Evolutionary conservation across 2,329 filamentous ascomycete species (phyloP).

Genomic region (Fusarium circinatum): DNA sequence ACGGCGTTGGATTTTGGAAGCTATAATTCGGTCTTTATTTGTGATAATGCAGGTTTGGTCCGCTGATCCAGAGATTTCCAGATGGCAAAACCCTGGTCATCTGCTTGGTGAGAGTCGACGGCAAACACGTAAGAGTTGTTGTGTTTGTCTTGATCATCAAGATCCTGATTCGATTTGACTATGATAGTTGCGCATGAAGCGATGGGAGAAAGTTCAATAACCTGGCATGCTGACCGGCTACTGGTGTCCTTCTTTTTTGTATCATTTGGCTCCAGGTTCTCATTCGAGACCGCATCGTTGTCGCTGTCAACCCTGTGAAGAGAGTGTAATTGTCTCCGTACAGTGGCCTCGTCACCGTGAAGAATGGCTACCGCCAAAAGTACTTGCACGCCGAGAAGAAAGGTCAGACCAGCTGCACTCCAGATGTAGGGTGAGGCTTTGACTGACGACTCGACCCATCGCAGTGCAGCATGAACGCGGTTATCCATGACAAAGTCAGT

Average conservation of each 20-base stretch:
- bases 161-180: background rate
- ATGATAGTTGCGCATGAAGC: background rate
- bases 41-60: background rate
- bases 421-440: conserved; percentile 12
- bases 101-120: background rate
- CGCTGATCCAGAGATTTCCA: background rate
- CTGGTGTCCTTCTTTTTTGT: too few species aligned
- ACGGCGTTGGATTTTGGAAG: background rate
- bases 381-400: conserved; percentile 14
- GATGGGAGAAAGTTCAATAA: background rate
- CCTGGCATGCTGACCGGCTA: rapidly evolving
- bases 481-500: background rate
- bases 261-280: rapidly evolving
- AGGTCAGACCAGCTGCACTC: conserved; percentile 1
- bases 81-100: background rate
- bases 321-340: background rate
- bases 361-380: background rate
- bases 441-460: background rate
- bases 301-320: background rate
- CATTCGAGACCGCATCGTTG: rapidly evolving
- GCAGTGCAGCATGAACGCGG: rapidly evolving
- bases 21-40: conserved; percentile 8
- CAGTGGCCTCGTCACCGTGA: conserved; percentile 11
- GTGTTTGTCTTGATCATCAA: rapidly evolving
- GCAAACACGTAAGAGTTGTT: background rate